phyloP scores from a whole-genome alignment of 352 stramenopile genomes.

The Globisporangium polare region DNA sequence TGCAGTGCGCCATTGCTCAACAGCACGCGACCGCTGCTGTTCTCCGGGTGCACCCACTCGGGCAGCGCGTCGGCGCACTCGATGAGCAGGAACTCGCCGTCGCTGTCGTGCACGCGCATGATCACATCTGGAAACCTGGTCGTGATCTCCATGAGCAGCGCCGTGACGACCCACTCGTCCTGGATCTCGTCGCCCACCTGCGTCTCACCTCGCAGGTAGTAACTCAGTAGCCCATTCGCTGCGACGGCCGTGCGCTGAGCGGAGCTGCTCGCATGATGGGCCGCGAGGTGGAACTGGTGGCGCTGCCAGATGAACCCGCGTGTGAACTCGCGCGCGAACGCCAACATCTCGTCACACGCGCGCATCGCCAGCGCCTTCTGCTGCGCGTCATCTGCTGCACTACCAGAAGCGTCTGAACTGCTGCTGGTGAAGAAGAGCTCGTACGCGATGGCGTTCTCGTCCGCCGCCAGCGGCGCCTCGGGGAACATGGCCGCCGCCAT shows the following conservation, averaged over 20 bases:
- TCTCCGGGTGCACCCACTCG: conserved; percentile 61
- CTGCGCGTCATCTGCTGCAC: not conserved
- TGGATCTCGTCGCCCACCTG: conserved; percentile 54
- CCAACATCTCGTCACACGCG: conserved; percentile 19
- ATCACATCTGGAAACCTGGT: conserved; percentile 27
- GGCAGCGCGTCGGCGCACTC: conserved; percentile 65
- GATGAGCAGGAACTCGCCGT: conserved; percentile 79
- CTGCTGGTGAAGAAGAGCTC: conserved; percentile 30
- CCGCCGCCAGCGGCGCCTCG: not conserved
- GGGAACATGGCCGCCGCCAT: conserved; percentile 7
- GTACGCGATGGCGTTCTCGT: conserved; percentile 26
- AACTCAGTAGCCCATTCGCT: conserved; percentile 13
- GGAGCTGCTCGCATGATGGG: not conserved
- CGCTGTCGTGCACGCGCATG: conserved; percentile 37
- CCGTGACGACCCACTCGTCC: conserved; percentile 66
- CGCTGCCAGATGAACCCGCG: conserved; percentile 52
- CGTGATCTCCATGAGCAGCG: conserved; percentile 47
- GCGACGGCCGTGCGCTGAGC: not conserved
- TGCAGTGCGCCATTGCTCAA: conserved; percentile 36
- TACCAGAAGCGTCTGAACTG: not conserved
- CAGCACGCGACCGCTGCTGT: conserved; percentile 46
- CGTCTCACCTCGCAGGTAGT: conserved; percentile 35
- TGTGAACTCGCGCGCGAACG: conserved; percentile 31
- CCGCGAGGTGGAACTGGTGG: conserved; percentile 40
- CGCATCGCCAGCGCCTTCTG: conserved; percentile 10